Evolutionary conservation across 2,329 filamentous ascomycete species (phyloP), one percentile per base, ranked within the genome.

Genomic region (Grosmannia serpens): DNA sequence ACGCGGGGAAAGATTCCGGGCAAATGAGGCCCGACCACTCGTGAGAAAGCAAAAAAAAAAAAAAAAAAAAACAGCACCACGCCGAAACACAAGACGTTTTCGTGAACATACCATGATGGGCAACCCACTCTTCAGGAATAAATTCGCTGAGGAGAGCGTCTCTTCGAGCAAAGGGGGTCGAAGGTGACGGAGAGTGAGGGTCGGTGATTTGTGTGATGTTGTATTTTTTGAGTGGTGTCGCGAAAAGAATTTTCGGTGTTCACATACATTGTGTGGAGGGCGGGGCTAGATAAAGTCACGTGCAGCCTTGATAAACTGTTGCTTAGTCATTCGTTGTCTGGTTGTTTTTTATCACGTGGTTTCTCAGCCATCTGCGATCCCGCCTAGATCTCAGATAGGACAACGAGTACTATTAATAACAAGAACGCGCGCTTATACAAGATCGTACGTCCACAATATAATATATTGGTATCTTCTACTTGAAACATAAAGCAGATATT

Each of bases 51-150:
- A n/a, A n/a, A n/a, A n/a, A n/a, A 17, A 9, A n/a, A 22, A 50
- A 49, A 17, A 9, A n/a, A 22, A 17, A 9, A n/a, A 22, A 50
- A 49, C 9, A 50, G 47, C 26, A 50, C 22, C 22, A 27, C 24
- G 15, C 8, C 47, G 2, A 50, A n/a, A 44, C n/a, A 33, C 51
- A 38, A 11, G 26, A 22, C 5, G 29, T n/a, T 7, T n/a, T 26
- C 22, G 20, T 46, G 15, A 54, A 69, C 70, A 59, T 65, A 73
- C 76, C 69, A 79, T 79, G 70, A 70, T 79, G 76, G 76, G 76
- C 75, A 74, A 77, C 70, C 73, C 77, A 74, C 72, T 76, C 75
- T 74, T 66, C 66, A 69, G 62, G 60, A 64, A 29, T 20, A 26
- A 15, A 46, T 44, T 57, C 56, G 50, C 54, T 49, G 56, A 33